Base-by-base conservation (phyloP, 108 stramenopile genomes). In the Cyclotella cryptica region DNA sequence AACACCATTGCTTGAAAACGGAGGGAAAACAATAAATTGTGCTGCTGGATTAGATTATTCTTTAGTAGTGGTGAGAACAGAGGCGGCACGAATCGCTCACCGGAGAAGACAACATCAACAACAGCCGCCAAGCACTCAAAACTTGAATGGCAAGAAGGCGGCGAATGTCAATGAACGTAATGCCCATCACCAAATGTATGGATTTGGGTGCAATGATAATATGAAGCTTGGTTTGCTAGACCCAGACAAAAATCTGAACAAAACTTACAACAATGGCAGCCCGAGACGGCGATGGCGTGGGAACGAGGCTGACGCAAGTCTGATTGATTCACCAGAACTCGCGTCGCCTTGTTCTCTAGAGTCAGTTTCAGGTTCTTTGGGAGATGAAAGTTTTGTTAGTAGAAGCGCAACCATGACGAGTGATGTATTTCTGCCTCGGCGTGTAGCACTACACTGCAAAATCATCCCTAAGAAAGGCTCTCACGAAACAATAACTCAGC, bases 11-110 rank as follows among this genome's bases (percentile, higher is more conserved):
- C 79, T 95, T 19, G 90, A 95, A 70, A 91, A 90, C 60, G 94
- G 92, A 24, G 94, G 94, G 18, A 95, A 95, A 61, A 84, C 90
- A 18, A 85, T 93, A 22, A 52, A 83, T 40, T 91, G 90, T 76
- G 92, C 92, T 24, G 94, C 94, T 8, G 94, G 94, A 29, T 76
- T 93, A 4, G 85, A 91, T 62, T 89, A 95, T 58, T 91, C 90
- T 18, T 71, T 95, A 2, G 91, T 95, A 1, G 88, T 91, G 9
- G 89, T 95, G 12, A 53, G 76, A 69, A 95, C 92, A 46, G 90
- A 91, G 60, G 86, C 82, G 21, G 44, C 86, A 29, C 61, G 84
- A 41, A 66, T 74, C 30, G 43, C 75, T 30, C 19, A 75, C 54
- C 53, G 74, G 41, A 68, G 69, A 47, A 59, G 60, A 22, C 75